A percentile compares a stretch with the other conserved stretches of the same genome.
Evolutionary conservation across 2,329 filamentous ascomycete species (phyloP).

Genomic region (Calycina herbarum): DNA sequence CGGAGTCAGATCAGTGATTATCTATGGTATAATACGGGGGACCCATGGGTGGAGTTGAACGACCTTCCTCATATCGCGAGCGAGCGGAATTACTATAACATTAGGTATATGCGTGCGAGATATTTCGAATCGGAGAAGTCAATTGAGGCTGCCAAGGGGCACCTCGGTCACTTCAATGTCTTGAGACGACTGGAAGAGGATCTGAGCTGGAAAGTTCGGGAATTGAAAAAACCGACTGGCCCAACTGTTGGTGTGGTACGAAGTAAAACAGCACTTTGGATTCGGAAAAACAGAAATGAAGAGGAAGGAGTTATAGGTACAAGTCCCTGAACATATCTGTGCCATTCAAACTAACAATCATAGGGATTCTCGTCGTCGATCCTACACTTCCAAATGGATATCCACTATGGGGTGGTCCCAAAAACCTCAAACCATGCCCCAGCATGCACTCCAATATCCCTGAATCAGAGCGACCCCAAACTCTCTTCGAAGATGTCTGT

Average conservation of each 20-base stretch:
- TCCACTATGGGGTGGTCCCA: constrained; percentile 14
- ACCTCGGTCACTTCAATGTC: constrained; percentile 18
- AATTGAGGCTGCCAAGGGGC: constrained; percentile 1
- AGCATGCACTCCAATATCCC: constrained; percentile 4
- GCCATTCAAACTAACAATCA: background rate
- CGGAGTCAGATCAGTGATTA: constrained; percentile 13
- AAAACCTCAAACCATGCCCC: constrained; percentile 10
- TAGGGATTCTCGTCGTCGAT: constrained; percentile 16
- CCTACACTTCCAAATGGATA: constrained; percentile 11
- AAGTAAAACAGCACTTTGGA: constrained; percentile 19
- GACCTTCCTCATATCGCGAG: constrained; percentile 10
- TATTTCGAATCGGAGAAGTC: constrained; percentile 15
- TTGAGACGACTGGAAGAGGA: constrained; percentile 17
- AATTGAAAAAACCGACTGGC: constrained; percentile 10
- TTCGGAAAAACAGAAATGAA: constrained; percentile 10
- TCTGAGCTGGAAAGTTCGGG: constrained; percentile 12
- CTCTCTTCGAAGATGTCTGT: constrained; percentile 14
- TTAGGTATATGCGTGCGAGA: constrained; percentile 16
- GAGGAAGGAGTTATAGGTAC: constrained; percentile 15
- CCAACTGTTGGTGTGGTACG: constrained; percentile 16
- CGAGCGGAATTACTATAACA: constrained; percentile 15
- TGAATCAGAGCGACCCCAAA: background rate
- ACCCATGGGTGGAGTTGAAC: constrained; percentile 12
- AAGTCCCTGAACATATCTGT: background rate
- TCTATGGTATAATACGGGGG: constrained; percentile 12